Evolutionary conservation across 2,329 filamentous ascomycete species (phyloP).

Genomic region (Byssothecium circinans): DNA sequence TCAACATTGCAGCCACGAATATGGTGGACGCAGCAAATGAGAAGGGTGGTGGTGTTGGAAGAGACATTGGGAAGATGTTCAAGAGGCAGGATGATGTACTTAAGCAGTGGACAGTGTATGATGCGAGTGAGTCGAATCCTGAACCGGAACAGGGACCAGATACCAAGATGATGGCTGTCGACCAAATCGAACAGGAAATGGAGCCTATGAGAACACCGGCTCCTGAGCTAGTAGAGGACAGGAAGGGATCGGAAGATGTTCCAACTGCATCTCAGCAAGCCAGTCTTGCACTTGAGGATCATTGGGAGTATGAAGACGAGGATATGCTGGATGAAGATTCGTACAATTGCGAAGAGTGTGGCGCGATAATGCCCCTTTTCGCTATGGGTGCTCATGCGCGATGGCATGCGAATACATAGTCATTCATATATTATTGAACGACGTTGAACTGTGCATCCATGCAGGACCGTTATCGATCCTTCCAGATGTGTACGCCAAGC

Average conservation of each 20-base stretch:
- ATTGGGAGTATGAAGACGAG: slow-evolving; percentile 38
- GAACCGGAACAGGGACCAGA: slow-evolving; percentile 3
- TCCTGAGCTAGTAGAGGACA: slow-evolving; percentile 1
- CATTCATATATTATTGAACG: too few species aligned
- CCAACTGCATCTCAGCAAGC: slow-evolving; percentile 29
- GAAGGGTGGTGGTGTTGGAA: slow-evolving; percentile 55
- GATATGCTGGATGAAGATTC: slow-evolving; percentile 32
- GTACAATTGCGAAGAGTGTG: slow-evolving; percentile 54
- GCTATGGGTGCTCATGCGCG: slow-evolving; percentile 60
- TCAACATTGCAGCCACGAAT: slow-evolving; percentile 87
- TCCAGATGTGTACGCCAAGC: too few species aligned
- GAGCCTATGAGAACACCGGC: not conserved
- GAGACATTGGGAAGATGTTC: slow-evolving; percentile 85
- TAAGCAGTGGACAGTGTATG: slow-evolving; percentile 65
- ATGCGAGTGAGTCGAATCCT: slow-evolving; percentile 24
- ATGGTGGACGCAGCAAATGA: slow-evolving; percentile 61
- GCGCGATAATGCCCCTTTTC: slow-evolving; percentile 58
- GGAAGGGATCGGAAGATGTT: slow-evolving; percentile 37
- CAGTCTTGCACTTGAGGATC: slow-evolving; percentile 17
- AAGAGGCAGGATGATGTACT: slow-evolving; percentile 69
- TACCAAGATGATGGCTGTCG: slow-evolving; percentile 1
- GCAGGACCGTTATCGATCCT: too few species aligned
- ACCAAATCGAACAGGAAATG: slow-evolving; percentile 13
- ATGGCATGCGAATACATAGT: slow-evolving; percentile 46
- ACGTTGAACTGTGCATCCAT: too few species aligned